These are phyloP conservation scores for Rhododendron ferrugineum DNA, from an alignment of 148 eudicot genomes.

Conservation along the genomic window DNA sequence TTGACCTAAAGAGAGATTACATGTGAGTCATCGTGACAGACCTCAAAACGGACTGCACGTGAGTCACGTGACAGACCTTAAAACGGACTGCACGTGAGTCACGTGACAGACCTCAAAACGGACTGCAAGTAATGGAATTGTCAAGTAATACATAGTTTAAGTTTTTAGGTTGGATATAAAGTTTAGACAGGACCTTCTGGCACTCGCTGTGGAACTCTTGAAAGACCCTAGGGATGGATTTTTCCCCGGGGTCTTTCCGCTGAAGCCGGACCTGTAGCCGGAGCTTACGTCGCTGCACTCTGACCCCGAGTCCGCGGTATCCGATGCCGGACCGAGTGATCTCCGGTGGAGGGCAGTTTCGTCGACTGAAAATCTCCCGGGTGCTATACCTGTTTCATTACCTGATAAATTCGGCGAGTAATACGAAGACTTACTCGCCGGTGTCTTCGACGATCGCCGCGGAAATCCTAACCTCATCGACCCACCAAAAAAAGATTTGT, in stretches of 20 bases:
- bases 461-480: slow-evolving; percentile 33
- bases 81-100: too few species aligned
- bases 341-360: slow-evolving; percentile 23
- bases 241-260: background rate
- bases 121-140: too few species aligned
- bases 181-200: slow-evolving; percentile 11
- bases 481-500: slow-evolving; percentile 37
- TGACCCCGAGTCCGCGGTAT: slow-evolving; percentile 19
- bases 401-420: background rate
- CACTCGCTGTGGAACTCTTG: slow-evolving; percentile 18
- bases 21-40: too few species aligned
- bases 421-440: background rate
- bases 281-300: slow-evolving; percentile 31
- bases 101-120: too few species aligned
- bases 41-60: too few species aligned
- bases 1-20: too few species aligned
- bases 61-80: too few species aligned
- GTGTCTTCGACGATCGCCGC: slow-evolving; percentile 16
- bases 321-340: slow-evolving; percentile 11
- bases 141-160: background rate
- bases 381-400: slow-evolving; percentile 12
- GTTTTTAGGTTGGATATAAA: background rate
- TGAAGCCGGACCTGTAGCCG: slow-evolving; percentile 14
- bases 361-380: slow-evolving; percentile 42
- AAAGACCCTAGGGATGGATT: slow-evolving; percentile 16